A percentile compares a stretch with the other conserved stretches of the same genome.
phyloP scores from a whole-genome alignment of 78 protist species.

The Dictyostelium discoideum region DNA sequence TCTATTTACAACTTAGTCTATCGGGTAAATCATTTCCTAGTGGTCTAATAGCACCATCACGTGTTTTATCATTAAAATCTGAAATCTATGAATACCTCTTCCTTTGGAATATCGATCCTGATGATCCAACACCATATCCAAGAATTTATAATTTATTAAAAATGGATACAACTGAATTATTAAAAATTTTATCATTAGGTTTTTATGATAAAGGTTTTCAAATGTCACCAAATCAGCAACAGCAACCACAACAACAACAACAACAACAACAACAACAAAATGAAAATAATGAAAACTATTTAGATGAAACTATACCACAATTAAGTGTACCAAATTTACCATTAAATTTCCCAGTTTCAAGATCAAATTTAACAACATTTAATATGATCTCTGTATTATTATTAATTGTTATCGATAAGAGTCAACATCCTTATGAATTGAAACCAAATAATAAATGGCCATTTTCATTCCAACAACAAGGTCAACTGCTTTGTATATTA shows the following conservation, averaged over 20 bases:
- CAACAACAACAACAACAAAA: background rate
- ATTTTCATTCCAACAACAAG: constrained; percentile 58
- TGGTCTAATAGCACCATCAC: constrained; percentile 25
- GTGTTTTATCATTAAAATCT: constrained; percentile 39
- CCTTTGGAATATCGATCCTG: constrained; percentile 57
- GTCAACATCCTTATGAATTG: constrained; percentile 34
- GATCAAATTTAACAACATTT: constrained; percentile 21
- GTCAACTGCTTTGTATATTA: constrained; percentile 28
- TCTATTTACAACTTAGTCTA: constrained; percentile 38
- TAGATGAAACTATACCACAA: background rate
- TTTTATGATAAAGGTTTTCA: constrained; percentile 41
- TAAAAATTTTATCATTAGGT: constrained; percentile 43
- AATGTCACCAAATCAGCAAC: background rate
- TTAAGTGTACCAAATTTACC: constrained; percentile 51
- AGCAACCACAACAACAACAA: background rate
- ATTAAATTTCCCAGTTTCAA: constrained; percentile 36
- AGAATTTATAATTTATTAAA: constrained; percentile 45
- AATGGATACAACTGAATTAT: constrained; percentile 39
- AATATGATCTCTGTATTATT: constrained; percentile 62
- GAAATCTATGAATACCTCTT: constrained; percentile 46
- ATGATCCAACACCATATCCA: constrained; percentile 78
- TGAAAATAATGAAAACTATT: background rate
- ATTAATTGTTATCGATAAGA: constrained; percentile 47
- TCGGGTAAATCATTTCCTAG: constrained; percentile 78
- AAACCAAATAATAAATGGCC: constrained; percentile 47